Conservation (phyloP, 106 monocot genomes). For the Triglochin maritima region DNA sequence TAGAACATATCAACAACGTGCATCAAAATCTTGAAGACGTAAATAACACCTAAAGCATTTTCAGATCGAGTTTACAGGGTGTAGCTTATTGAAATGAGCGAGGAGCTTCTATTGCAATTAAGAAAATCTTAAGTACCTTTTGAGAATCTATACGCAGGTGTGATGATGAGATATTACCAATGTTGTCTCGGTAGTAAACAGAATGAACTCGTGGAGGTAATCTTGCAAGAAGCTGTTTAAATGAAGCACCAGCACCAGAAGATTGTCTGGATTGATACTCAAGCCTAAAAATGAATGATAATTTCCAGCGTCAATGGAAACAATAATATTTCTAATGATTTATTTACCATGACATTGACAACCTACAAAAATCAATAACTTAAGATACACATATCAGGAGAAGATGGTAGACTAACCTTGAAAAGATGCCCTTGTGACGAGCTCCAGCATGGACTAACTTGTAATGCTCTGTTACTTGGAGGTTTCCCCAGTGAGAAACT, state of each 20-base stretch:
- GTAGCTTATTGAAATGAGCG: too few species aligned
- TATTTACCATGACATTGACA: background rate
- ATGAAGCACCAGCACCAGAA: constrained; percentile 46
- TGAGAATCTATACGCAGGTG: constrained; percentile 47
- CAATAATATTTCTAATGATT: background rate
- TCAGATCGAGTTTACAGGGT: too few species aligned
- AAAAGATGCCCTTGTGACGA: constrained; percentile 74
- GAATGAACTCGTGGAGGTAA: constrained; percentile 76
- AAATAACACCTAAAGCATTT: background rate
- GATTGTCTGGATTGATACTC: constrained; percentile 74
- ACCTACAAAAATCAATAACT: background rate
- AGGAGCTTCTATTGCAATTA: too few species aligned
- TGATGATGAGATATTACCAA: constrained; percentile 80
- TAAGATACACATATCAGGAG: background rate
- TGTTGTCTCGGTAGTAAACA: constrained; percentile 75
- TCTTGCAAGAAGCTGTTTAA: constrained; percentile 63
- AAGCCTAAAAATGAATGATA: constrained; percentile 28
- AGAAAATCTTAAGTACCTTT: constrained; percentile 35
- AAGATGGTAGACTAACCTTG: constrained; percentile 35
- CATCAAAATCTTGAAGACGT: background rate
- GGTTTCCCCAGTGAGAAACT: constrained; percentile 79
- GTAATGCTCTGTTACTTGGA: constrained; percentile 70
- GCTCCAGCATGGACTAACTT: constrained; percentile 72
- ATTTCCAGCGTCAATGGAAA: background rate
- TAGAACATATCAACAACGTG: too few species aligned